These are phyloP conservation scores for Phaseolus coccineus DNA, from an alignment of 331 rosid species.

Conservation along the genomic window DNA sequence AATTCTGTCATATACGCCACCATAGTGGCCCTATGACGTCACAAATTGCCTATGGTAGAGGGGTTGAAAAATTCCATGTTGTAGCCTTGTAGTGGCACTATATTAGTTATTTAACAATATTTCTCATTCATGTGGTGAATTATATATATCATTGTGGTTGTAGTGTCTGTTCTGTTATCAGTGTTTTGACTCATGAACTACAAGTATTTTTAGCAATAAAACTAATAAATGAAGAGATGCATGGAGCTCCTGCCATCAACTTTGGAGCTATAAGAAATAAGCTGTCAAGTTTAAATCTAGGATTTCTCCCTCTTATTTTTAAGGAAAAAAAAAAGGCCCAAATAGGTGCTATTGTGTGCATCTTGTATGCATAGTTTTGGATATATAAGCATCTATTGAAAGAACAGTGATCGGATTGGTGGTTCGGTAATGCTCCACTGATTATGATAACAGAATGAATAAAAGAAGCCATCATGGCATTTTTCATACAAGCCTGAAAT, in stretches of 20 bases:
- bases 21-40: neutral
- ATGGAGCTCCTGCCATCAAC: constrained; percentile 1
- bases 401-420: neutral
- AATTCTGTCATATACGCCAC: neutral
- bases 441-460: neutral
- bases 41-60: neutral
- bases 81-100: neutral
- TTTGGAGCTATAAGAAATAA: constrained; percentile 15
- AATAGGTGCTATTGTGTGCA: neutral
- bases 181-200: neutral
- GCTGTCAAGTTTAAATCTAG: neutral
- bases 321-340: neutral
- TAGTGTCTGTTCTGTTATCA: neutral
- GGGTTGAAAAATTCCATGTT: neutral
- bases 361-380: constrained; percentile 13
- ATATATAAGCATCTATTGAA: neutral
- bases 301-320: constrained; percentile 8
- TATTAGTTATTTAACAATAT: neutral
- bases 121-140: neutral
- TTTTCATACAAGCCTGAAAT: neutral
- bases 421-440: neutral
- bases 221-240: neutral
- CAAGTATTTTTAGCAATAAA: neutral
- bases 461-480: neutral
- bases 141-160: neutral